Evolutionary conservation across 2,329 filamentous ascomycete species (phyloP), one percentile per base, ranked within the genome.

Genomic region (Colletotrichum sp.): DNA sequence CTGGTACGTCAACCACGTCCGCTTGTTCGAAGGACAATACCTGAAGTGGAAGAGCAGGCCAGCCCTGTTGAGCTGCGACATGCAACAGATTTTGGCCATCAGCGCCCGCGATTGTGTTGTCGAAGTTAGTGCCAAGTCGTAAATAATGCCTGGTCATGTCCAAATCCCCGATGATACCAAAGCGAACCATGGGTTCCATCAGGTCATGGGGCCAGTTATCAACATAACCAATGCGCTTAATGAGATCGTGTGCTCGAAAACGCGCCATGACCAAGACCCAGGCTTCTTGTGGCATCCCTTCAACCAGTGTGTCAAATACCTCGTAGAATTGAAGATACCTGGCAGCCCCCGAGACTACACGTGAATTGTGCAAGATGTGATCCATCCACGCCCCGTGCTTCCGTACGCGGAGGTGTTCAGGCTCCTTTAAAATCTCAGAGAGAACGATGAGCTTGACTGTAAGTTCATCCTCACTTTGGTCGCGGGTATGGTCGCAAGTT

Each of bases 21-120:
- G 28, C 24, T 38, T 64, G 61, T 13, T 38, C 32, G 0, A 38
- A 5, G 1, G 2, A 64, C 61, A 64, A 38, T 30, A 0, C 18
- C 30, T 64, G 16, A 26, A 64, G 16, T 1, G 18, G 24, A 1
- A 32, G 24, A 18, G 1, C 61, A 1, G 61, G 26, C 61, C 61
- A 64, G 18, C n/a, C 1, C 0, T 36, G 8, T 1, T 1, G 15
- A 32, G 30, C 61, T 15, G 32, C 61, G 0, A 2, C 10, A 18
- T 64, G 21, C 0, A 64, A 1, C 0, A 64, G 16, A 38, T 24
- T 38, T 18, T 64, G 2, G 7, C 13, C 32, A 24, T 48, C 3
- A 3, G 15, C 32, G n/a, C 10, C 28, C 12, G 18, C n/a, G n/a
- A 61, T 2, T 5, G 28, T 30, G n/a, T 12, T 38, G 21, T 65